Evolutionary conservation across 169 alveolate species (phyloP), one percentile per base, ranked within the genome.

Genomic region (Cryptosporidium tyzzeri): DNA sequence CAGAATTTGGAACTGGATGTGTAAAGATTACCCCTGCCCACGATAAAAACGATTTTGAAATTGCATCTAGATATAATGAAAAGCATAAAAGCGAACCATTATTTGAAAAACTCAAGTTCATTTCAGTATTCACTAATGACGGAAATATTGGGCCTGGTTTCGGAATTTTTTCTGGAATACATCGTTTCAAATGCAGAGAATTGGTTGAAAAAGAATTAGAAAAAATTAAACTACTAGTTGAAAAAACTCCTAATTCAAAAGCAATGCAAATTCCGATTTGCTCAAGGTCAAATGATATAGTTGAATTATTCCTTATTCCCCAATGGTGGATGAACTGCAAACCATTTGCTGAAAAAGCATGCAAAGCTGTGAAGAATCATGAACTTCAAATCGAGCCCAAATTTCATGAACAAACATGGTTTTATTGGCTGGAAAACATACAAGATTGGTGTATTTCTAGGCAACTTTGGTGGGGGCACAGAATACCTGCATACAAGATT

Each of bases 1-100:
- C 95, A 95, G 96, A 97, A 70, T 99, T 96, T 92, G 99, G 99
- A 44, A 99, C 99, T 0, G 99, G 99, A 33, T 99, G 99, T 5
- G 99, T 99, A 50, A 99, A 99, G 94, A 97, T 99, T 65, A 99
- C 99, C 10, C 99, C 99, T 3, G 99, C 99, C 29, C 99, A 99
- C 80, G 99, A 99, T 93, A 98, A 96, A 84, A 98, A 98, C 94
- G 99, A 99, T 93, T 98, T 93, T 91, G 99, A 96, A 53, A 97
- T 99, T 74, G 99, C 99, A 62, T 94, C 96, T 93, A 93, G 99
- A 51, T 98, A 99, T 86, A 93, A 95, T 69, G 69, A 91, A 80
- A 93, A 85, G 65, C 55, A 74, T 44, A 86, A 91, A 50, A 18
- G 10, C 26, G n/a, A 33, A 23, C 44, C 70, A 14, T 3, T 44